Evolutionary conservation across 1,284 basidiomycete genomes (phyloP).

Genomic region (Lignosus rhinocerotis): DNA sequence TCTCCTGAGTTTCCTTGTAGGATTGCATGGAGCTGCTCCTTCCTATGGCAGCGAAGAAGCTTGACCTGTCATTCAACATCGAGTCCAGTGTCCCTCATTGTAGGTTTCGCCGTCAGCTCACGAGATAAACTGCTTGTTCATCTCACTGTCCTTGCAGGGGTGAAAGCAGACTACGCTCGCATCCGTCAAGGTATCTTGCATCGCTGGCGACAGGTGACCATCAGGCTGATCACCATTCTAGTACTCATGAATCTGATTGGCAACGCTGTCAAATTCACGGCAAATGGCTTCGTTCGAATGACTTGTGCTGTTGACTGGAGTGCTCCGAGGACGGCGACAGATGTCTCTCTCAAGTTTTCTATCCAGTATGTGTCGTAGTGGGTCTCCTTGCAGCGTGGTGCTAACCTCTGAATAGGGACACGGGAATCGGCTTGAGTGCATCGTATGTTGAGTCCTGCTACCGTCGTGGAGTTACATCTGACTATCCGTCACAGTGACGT

Average conservation of each 20-base stretch:
- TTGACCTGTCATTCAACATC: constrained; percentile 71
- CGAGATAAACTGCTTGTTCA: neutral
- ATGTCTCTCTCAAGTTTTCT: constrained; percentile 60
- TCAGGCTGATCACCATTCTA: constrained; percentile 20
- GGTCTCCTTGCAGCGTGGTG: neutral
- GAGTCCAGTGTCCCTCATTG: constrained; percentile 62
- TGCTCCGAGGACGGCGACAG: constrained; percentile 36
- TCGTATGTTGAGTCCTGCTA: constrained; percentile 28
- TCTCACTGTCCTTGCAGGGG: constrained; percentile 43
- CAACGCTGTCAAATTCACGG: constrained; percentile 74
- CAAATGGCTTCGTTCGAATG: constrained; percentile 59
- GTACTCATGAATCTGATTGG: constrained; percentile 76
- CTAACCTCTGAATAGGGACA: constrained; percentile 45
- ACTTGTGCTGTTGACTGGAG: constrained; percentile 53
- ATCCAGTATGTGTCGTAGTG: constrained; percentile 52
- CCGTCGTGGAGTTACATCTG: neutral
- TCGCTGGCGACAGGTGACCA: neutral
- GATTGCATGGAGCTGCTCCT: constrained; percentile 74
- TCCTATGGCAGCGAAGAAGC: constrained; percentile 70
- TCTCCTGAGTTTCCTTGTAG: constrained; percentile 31
- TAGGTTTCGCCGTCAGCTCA: constrained; percentile 31
- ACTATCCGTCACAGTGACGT: constrained; percentile 43
- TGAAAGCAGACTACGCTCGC: constrained; percentile 69
- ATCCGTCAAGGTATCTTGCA: constrained; percentile 59
- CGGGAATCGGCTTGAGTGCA: constrained; percentile 65